These are phyloP conservation scores for Bombardia bombarda DNA, from an alignment of 495 filamentous ascomycete genomes.

Conservation along the genomic window DNA sequence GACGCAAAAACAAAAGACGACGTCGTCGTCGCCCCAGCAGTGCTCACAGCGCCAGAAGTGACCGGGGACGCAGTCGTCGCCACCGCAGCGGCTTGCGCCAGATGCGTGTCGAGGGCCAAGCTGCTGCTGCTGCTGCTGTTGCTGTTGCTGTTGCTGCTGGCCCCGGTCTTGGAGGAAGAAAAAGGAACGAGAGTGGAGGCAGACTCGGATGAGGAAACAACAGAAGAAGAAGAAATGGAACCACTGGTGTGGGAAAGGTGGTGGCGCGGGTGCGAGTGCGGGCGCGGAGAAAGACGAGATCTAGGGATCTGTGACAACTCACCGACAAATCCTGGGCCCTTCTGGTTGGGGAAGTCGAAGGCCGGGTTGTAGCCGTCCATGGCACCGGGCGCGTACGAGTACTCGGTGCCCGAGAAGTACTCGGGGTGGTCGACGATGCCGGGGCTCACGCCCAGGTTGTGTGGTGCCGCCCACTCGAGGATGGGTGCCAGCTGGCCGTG, in stretches of 20 bases:
- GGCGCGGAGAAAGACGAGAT: constrained; percentile 4
- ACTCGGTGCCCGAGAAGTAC: constrained; percentile 50
- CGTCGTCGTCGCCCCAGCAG: too few species aligned
- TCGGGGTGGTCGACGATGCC: constrained; percentile 56
- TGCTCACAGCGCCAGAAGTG: constrained; percentile 8
- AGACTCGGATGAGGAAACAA: constrained; percentile 23
- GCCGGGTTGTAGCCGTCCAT: constrained; percentile 42
- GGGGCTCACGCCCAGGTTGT: constrained; percentile 57
- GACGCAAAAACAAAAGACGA: constrained; percentile 40
- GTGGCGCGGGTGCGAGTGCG: not conserved
- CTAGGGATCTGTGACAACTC: constrained; percentile 47
- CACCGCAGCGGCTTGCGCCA: constrained; percentile 22
- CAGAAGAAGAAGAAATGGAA: constrained; percentile 15
- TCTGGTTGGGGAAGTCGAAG: constrained; percentile 52
- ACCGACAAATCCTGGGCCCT: constrained; percentile 62
- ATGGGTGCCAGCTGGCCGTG: constrained; percentile 50
- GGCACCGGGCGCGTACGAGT: constrained; percentile 38
- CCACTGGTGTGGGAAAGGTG: constrained; percentile 2
- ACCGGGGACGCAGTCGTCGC: constrained; percentile 27
- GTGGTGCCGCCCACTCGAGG: constrained; percentile 49
- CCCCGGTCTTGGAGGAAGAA: constrained; percentile 2
- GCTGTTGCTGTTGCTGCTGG: not conserved
- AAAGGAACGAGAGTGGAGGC: constrained; percentile 20
- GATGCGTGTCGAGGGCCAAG: constrained; percentile 25
- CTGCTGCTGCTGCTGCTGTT: constrained; percentile 7